Evolutionary conservation across 73 alveolate genomes (phyloP).

Genomic region (Loxodes magnus): DNA sequence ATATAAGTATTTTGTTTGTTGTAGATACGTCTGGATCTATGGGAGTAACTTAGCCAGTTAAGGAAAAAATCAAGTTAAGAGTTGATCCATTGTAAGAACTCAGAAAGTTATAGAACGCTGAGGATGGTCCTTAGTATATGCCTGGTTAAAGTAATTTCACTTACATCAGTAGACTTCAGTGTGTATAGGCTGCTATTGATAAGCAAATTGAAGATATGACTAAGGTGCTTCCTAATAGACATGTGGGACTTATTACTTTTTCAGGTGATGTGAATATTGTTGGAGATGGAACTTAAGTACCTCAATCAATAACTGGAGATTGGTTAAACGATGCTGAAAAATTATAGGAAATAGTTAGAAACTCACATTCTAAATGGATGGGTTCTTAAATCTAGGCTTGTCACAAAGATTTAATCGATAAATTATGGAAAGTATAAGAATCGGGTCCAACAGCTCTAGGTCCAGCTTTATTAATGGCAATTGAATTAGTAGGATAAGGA

Average conservation of each 20-base stretch:
- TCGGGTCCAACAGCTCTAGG: slow-evolving; percentile 92
- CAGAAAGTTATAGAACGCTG: slow-evolving; percentile 30
- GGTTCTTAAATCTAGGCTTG: slow-evolving; percentile 35
- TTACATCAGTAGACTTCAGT: slow-evolving; percentile 71
- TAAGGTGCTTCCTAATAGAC: slow-evolving; percentile 50
- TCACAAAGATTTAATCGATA: slow-evolving; percentile 25
- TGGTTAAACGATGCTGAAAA: slow-evolving; percentile 38
- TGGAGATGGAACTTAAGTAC: slow-evolving; percentile 76
- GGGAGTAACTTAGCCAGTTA: slow-evolving; percentile 46
- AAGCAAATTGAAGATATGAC: slow-evolving; percentile 46
- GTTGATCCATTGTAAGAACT: slow-evolving; percentile 19
- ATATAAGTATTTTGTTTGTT: slow-evolving; percentile 47
- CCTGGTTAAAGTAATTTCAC: slow-evolving; percentile 53
- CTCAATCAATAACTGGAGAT: slow-evolving; percentile 61
- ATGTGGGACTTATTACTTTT: slow-evolving; percentile 85
- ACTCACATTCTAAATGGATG: slow-evolving; percentile 30
- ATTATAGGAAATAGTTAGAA: slow-evolving; percentile 24
- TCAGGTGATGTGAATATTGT: slow-evolving; percentile 63
- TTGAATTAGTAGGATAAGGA: slow-evolving; percentile 57
- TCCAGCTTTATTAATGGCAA: slow-evolving; percentile 71
- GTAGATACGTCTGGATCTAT: slow-evolving; percentile 85
- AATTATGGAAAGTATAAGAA: slow-evolving; percentile 46
- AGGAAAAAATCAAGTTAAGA: neutral
- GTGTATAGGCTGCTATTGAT: slow-evolving; percentile 84
- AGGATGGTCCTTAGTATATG: slow-evolving; percentile 31